Conservation (phyloP, 148 eudicot genomes). For the Vaccinium vitisidaea region DNA sequence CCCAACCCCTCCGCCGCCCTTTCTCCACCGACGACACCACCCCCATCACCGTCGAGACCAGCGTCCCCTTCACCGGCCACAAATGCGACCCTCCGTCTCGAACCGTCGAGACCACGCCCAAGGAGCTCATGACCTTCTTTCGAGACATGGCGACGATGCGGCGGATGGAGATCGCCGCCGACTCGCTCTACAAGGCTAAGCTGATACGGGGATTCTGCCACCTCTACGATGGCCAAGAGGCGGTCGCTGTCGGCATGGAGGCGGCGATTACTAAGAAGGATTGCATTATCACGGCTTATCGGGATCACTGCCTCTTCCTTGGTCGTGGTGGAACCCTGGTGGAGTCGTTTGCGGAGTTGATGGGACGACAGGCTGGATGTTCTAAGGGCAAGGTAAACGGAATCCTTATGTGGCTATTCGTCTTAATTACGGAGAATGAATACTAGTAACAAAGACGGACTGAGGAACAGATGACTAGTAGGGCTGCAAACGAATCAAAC, state of each 20-base stretch:
- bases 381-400: constrained; percentile 51
- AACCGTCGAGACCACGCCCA: constrained; percentile 50
- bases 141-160: constrained; percentile 73
- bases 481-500: too few species aligned
- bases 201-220: constrained; percentile 93
- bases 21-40: constrained; percentile 39
- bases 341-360: constrained; percentile 62
- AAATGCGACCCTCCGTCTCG: constrained; percentile 71
- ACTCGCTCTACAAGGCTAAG: constrained; percentile 85
- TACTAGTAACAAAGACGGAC: neutral
- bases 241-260: constrained; percentile 91
- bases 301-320: constrained; percentile 78
- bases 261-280: constrained; percentile 76
- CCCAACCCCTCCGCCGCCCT: constrained; percentile 33
- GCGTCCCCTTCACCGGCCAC: constrained; percentile 78
- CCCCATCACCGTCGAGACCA: constrained; percentile 73
- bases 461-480: too few species aligned
- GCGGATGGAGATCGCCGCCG: constrained; percentile 95
- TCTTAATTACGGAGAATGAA: neutral
- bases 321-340: constrained; percentile 74
- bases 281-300: constrained; percentile 72
- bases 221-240: constrained; percentile 94
- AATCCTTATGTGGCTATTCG: neutral
- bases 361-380: constrained; percentile 82
- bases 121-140: constrained; percentile 74